Conservation (phyloP, 2,329 filamentous ascomycete genomes). For the Trichoderma sp. region DNA sequence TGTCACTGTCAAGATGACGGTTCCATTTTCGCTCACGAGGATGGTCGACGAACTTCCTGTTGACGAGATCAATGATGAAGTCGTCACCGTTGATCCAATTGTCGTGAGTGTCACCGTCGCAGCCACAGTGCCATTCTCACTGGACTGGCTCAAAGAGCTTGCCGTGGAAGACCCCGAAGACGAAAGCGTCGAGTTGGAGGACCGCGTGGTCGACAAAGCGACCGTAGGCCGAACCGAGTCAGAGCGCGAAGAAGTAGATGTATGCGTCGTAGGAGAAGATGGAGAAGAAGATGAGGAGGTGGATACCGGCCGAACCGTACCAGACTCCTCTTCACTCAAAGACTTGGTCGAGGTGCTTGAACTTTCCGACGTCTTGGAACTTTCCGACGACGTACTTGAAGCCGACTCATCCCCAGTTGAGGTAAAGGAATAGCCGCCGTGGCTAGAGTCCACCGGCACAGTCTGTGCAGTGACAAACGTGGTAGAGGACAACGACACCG, state of each 20-base stretch:
- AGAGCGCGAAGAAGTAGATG: neutral
- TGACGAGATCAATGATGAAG: neutral
- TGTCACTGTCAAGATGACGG: neutral
- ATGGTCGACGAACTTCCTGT: neutral
- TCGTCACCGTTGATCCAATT: neutral
- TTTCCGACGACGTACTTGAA: neutral
- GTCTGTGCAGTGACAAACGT: conserved; percentile 20
- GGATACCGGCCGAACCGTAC: conserved; percentile 15
- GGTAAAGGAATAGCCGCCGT: conserved; percentile 15
- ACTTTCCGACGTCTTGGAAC: neutral
- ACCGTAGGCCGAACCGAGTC: neutral
- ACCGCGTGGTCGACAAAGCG: neutral
- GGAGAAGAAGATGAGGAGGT: neutral
- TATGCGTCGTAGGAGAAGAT: too few species aligned
- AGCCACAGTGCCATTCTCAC: conserved; percentile 4
- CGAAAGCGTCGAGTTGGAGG: neutral
- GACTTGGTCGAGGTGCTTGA: conserved; percentile 4
- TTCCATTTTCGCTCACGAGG: conserved; percentile 5
- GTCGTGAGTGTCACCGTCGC: too few species aligned
- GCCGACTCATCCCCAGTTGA: neutral
- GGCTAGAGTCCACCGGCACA: conserved; percentile 3
- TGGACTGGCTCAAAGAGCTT: neutral
- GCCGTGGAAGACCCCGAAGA: neutral
- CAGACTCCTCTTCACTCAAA: conserved; percentile 1
- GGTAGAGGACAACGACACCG: conserved; percentile 15